Evolutionary conservation across 2,329 filamentous ascomycete species (phyloP), one percentile per base, ranked within the genome.

Genomic region (Pseudogymnoascus sp.): DNA sequence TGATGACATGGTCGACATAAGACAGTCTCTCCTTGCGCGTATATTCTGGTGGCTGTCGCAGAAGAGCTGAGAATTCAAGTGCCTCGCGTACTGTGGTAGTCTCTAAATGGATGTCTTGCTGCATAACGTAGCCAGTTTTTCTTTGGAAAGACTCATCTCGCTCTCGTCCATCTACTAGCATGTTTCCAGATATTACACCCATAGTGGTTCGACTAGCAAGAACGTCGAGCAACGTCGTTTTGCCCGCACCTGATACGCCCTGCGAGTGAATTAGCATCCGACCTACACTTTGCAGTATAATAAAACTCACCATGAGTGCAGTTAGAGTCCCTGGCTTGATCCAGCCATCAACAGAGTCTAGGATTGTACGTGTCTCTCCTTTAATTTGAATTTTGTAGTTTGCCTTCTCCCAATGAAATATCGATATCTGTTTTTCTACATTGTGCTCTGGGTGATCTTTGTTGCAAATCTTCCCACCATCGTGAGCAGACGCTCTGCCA

Each of bases 81-180:
- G 92, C 91, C 75, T 97, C 93, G 64, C 92, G 86, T 29, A 96
- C 92, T 1, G 92, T 96, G 0, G 86, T 79, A 68, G 90, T 94
- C 57, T 87, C 80, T 57, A 95, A 80, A 71, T 96, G 92, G 10
- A 96, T 81, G 81, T 97, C 92, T 71, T 95, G 89, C 73, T 96
- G 92, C 71, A 96, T 90, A 37, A 92, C 91, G 68, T 96, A 96
- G 40, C 92, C 92, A 0, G 69, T 66, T 21, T 68, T 70, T 29
- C 92, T 87, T 74, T 96, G 92, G 81, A 96, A 96, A 0, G 88
- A 92, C 44, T 82, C 79, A 66, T 94, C 89, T 31, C 89, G 84
- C 24, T 84, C 86, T 26, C 79, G 81, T 26, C 83, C 83, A 62
- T 85, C 81, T 7, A 86, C 81, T 9, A 83, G 74, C 85, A 96